A percentile compares a stretch with the other conserved stretches of the same genome.
Conservation (phyloP, 305 asterid species). For the Fraxinus baroniana region DNA sequence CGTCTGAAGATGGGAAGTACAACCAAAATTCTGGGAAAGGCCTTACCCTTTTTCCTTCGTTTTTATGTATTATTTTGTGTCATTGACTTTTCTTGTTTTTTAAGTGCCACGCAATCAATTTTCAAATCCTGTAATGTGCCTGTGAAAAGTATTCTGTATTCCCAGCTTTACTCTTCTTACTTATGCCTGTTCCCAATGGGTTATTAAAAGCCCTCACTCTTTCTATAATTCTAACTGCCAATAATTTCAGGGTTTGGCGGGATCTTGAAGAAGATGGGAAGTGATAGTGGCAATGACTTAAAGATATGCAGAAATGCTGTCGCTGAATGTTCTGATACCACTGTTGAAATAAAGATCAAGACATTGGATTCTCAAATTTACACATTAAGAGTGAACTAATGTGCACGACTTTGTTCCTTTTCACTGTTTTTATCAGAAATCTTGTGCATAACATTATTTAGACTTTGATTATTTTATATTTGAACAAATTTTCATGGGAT, state of each 20-base stretch:
- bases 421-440: conserved; percentile 4
- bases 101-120: no score
- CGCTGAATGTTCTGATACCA: conserved; percentile 68
- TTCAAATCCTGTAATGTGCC: no score
- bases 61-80: no score
- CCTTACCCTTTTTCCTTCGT: no score
- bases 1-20: no score
- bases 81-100: no score
- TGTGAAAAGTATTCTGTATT: no score
- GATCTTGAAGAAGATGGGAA: conserved; percentile 52
- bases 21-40: no score
- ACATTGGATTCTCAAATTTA: conserved; percentile 83
- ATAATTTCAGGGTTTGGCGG: conserved; percentile 33
- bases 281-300: conserved; percentile 44
- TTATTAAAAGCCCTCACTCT: conserved; percentile 8
- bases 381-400: conserved; percentile 81
- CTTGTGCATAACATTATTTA: conserved; percentile 11
- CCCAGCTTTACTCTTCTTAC: not conserved
- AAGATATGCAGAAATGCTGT: conserved; percentile 40
- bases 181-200: conserved; percentile 5
- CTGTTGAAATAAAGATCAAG: conserved; percentile 96
- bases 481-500: conserved; percentile 6
- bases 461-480: not conserved
- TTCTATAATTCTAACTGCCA: conserved; percentile 14
- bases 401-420: conserved; percentile 43